Conservation (phyloP, 2,329 filamentous ascomycete genomes). For the Penicillium sp. region DNA sequence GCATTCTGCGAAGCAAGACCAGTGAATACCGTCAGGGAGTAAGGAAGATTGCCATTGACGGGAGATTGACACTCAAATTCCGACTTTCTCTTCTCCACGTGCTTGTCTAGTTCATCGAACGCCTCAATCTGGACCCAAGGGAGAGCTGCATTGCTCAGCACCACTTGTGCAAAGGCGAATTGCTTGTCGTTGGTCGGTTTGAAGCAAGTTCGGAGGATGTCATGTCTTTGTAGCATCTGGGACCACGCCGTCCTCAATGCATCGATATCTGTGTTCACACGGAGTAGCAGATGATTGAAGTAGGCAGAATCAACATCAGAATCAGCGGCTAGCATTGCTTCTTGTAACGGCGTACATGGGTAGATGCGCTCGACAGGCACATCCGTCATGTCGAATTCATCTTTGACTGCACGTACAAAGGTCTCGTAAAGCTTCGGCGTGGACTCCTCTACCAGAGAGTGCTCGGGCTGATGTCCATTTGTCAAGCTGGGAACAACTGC, state of each 20-base stretch:
- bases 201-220: slow-evolving; percentile 74
- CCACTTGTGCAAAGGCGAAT: slow-evolving; percentile 66
- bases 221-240: slow-evolving; percentile 60
- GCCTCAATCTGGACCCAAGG: slow-evolving; percentile 48
- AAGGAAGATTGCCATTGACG: slow-evolving; percentile 27
- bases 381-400: slow-evolving; percentile 30
- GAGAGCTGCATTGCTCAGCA: slow-evolving; percentile 50
- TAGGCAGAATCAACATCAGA: slow-evolving; percentile 53
- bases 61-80: slow-evolving; percentile 17
- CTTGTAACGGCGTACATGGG: slow-evolving; percentile 81
- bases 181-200: slow-evolving; percentile 55
- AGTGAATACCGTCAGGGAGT: slow-evolving; percentile 24
- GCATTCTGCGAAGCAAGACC: slow-evolving; percentile 7
- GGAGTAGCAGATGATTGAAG: slow-evolving; percentile 65
- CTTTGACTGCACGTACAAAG: slow-evolving; percentile 29
- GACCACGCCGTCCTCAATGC: slow-evolving; percentile 59
- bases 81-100: slow-evolving; percentile 45
- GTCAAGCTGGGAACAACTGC: slow-evolving; percentile 16
- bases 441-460: not conserved
- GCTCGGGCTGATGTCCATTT: slow-evolving; percentile 1
- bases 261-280: slow-evolving; percentile 49
- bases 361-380: slow-evolving; percentile 53
- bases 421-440: slow-evolving; percentile 19
- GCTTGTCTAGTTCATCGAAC: slow-evolving; percentile 29
- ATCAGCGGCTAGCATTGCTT: slow-evolving; percentile 70